Conservation (phyloP, 2,329 filamentous ascomycete genomes). For the Neofusicoccum ribis region DNA sequence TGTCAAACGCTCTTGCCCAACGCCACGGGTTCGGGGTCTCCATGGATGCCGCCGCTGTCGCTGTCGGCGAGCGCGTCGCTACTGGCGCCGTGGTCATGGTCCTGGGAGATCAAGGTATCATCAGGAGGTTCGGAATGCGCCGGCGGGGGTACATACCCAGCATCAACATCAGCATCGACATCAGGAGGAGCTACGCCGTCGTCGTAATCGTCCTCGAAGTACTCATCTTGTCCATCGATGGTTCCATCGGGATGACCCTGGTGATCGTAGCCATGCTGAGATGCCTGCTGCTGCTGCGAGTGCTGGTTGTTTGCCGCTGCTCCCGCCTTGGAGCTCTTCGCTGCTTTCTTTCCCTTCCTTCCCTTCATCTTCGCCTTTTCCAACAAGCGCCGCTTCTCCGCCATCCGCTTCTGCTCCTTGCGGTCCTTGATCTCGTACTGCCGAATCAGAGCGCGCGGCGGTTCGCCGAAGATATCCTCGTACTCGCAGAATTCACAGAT, state of each 20-base stretch:
- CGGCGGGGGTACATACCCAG: slow-evolving; percentile 12
- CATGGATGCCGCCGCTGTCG: not conserved
- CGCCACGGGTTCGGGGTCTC: not conserved
- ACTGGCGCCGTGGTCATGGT: not conserved
- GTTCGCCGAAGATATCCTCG: slow-evolving; percentile 88
- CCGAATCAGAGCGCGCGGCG: slow-evolving; percentile 79
- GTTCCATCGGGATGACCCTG: slow-evolving; percentile 12
- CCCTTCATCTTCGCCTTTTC: slow-evolving; percentile 96
- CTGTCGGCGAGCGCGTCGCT: not conserved
- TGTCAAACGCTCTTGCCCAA: slow-evolving; percentile 2
- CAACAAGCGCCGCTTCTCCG: slow-evolving; percentile 79
- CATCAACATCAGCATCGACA: slow-evolving; percentile 10
- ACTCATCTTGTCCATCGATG: slow-evolving; percentile 18
- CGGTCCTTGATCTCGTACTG: slow-evolving; percentile 95
- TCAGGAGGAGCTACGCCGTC: slow-evolving; percentile 5
- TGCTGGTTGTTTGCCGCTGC: slow-evolving; percentile 21
- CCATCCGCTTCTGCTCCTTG: slow-evolving; percentile 76
- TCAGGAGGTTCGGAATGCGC: slow-evolving; percentile 13
- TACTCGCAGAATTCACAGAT: slow-evolving; percentile 99
- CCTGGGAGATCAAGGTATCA: slow-evolving; percentile 5
- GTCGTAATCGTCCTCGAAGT: slow-evolving; percentile 18
- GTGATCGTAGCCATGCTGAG: slow-evolving; percentile 12
- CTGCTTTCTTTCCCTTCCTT: slow-evolving; percentile 81
- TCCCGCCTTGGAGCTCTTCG: slow-evolving; percentile 56
- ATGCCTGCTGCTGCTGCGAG: slow-evolving; percentile 10